Percentiles rank a stretch among this genome's conserved stretches.
These are phyloP conservation scores for Pulveroboletus sp. DNA, from an alignment of 768 basidiomycete species.

Conservation along the genomic window DNA sequence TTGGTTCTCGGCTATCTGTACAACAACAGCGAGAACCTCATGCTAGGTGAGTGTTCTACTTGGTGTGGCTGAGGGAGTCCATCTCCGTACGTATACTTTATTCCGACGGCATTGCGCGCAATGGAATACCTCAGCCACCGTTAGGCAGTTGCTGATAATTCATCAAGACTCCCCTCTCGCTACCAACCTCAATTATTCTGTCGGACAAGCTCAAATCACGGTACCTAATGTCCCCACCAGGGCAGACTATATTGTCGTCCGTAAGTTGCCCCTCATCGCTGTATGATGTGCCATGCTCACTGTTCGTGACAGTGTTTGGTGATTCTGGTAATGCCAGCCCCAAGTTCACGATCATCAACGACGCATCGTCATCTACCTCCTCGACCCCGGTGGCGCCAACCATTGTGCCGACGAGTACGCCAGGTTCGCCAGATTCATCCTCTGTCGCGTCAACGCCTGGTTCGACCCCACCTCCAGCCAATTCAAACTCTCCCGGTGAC, in stretches of 20 bases:
- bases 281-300: background rate
- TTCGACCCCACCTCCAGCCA: background rate
- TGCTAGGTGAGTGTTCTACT: conserved; percentile 22
- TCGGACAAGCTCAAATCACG: conserved; percentile 31
- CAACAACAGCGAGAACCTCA: conserved; percentile 30
- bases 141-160: conserved; percentile 5
- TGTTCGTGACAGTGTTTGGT: conserved; percentile 29
- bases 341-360: conserved; percentile 49
- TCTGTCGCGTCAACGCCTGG: background rate
- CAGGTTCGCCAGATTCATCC: conserved; percentile 2
- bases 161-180: conserved; percentile 32
- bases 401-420: conserved; percentile 1
- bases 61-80: background rate
- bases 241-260: conserved; percentile 33
- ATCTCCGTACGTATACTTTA: background rate
- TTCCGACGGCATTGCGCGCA: background rate
- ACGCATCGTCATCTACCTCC: conserved; percentile 39
- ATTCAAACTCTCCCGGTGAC: background rate
- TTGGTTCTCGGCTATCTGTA: conserved; percentile 24
- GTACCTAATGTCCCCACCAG: conserved; percentile 32
- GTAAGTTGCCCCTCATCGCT: conserved; percentile 21
- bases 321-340: conserved; percentile 41
- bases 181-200: conserved; percentile 29
- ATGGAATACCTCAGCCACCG: background rate
- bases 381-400: conserved; percentile 15